Evolutionary conservation across 2,329 filamentous ascomycete species (phyloP), one percentile per base, ranked within the genome.

Genomic region (Thelonectria blattea): DNA sequence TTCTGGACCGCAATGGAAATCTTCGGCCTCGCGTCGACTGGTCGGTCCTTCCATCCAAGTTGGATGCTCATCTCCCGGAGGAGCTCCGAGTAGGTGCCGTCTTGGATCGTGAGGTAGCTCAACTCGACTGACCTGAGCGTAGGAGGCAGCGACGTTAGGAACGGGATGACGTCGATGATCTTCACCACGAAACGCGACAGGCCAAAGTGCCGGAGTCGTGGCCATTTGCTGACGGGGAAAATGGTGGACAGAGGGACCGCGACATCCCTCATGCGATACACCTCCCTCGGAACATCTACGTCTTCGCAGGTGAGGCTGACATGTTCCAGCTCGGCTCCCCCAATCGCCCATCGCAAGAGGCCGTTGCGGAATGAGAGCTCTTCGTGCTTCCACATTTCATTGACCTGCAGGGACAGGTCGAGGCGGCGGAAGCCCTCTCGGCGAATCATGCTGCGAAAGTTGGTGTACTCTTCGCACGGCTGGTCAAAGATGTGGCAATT

Each of bases 151-250:
- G 48, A 12, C 2, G 11, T 5, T 7, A 51, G 18, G 11, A 41
- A 39, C 3, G 18, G 24, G 2, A 77, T 52, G 0, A 77, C 10
- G 48, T 78, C 74, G 3, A 49, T 34, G 20, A 72, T 59, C 12
- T 47, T 64, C 1, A 77, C 68, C 0, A 72, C 48, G 9, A 75
- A 75, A 3, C 63, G 55, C 0, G 71, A 73, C 1, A 78, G 65
- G 1, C 68, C 61, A 61, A 78, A 76, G 27, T 75, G 72, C 0
- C 62, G 63, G 3, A 79, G 61, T 0, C 57, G 61, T 0, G 58
- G 41, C 75, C 71, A 76, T 2, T 58, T 63, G 0, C 71, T 59
- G 3, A 74, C 12, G 0, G 75, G 72, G 14, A 78, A 71, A 5
- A 78, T 69, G 3, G 47, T 66, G 2, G 57, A 45, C 6, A 79